A percentile compares a stretch with the other conserved stretches of the same genome.
Evolutionary conservation across 2,329 filamentous ascomycete species (phyloP).

Genomic region (Cytospora schulzeri): DNA sequence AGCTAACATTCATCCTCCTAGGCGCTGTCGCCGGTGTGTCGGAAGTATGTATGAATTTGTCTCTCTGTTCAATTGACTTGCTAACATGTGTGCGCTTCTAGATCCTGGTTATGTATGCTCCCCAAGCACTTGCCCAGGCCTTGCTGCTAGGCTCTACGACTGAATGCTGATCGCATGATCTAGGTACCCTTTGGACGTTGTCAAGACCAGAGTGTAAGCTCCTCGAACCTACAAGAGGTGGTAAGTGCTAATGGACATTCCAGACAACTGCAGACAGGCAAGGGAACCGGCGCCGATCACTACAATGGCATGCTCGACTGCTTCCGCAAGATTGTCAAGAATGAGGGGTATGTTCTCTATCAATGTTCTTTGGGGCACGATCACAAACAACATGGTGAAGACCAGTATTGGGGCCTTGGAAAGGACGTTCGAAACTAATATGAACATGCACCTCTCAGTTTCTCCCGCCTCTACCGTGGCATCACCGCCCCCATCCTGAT

Average conservation of each 20-base stretch:
- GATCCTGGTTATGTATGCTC: constrained; percentile 82
- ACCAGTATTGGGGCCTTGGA: not conserved
- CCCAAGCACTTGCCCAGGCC: not conserved
- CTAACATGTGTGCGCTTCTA: constrained; percentile 43
- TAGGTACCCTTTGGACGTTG: constrained; percentile 98
- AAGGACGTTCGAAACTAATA: not conserved
- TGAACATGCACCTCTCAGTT: constrained; percentile 51
- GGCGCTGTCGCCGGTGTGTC: constrained; percentile 96
- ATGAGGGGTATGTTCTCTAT: constrained; percentile 74
- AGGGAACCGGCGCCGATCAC: constrained; percentile 71
- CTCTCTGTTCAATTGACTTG: constrained; percentile 29
- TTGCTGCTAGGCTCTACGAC: constrained; percentile 29
- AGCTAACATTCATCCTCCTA: constrained; percentile 42
- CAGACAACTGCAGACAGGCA: constrained; percentile 84
- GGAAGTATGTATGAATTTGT: constrained; percentile 65
- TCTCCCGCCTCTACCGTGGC: constrained; percentile 90
- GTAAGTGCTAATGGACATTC: constrained; percentile 22
- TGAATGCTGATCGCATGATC: constrained; percentile 22
- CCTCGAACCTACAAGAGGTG: constrained; percentile 6
- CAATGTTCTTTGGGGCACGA: not conserved
- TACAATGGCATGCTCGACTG: constrained; percentile 99
- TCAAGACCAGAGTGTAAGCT: constrained; percentile 93
- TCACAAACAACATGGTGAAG: not conserved
- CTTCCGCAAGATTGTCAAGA: constrained; percentile 93
- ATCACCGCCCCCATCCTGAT: constrained; percentile 96